Percentiles rank a stretch among this genome's conserved stretches.
These are phyloP conservation scores for Pythium guiyangense DNA, from an alignment of 352 stramenopile genomes.

Conservation along the genomic window DNA sequence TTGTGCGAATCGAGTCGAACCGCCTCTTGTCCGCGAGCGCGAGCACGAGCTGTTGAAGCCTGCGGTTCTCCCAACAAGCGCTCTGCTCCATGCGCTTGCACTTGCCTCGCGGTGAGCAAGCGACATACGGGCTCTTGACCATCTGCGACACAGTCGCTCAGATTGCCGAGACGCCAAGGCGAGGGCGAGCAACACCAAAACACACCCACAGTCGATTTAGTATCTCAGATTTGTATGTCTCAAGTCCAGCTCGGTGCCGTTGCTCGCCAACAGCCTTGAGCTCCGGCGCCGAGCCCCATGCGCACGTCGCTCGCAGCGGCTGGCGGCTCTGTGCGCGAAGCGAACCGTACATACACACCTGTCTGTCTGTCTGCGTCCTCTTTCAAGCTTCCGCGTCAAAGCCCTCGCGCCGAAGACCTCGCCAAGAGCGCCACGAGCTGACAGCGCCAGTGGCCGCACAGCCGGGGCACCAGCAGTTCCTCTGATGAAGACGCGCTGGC, in stretches of 20 bases:
- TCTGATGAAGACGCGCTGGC: not conserved
- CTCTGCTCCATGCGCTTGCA: not conserved
- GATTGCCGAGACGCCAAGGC: too few species aligned
- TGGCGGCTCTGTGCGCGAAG: not conserved
- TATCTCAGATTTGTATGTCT: too few species aligned
- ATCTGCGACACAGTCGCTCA: not conserved
- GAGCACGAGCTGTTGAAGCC: not conserved
- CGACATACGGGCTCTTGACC: too few species aligned
- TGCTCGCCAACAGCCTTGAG: too few species aligned
- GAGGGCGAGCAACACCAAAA: too few species aligned
- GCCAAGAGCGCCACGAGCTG: not conserved
- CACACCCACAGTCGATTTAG: too few species aligned
- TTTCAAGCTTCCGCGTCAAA: not conserved
- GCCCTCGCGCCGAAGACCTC: not conserved
- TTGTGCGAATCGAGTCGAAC: not conserved
- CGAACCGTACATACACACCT: not conserved
- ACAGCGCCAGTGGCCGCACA: not conserved
- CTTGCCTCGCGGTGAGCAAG: not conserved
- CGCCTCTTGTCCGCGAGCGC: not conserved
- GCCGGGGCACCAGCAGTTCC: not conserved
- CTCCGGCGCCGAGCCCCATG: too few species aligned
- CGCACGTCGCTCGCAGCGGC: not conserved
- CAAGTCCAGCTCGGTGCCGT: too few species aligned
- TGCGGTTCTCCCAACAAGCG: not conserved
- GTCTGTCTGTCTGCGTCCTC: not conserved